A percentile compares a stretch with the other conserved stretches of the same genome.
Conservation (phyloP, 371 early-diverging fungal species). For the Smittium culicis region DNA sequence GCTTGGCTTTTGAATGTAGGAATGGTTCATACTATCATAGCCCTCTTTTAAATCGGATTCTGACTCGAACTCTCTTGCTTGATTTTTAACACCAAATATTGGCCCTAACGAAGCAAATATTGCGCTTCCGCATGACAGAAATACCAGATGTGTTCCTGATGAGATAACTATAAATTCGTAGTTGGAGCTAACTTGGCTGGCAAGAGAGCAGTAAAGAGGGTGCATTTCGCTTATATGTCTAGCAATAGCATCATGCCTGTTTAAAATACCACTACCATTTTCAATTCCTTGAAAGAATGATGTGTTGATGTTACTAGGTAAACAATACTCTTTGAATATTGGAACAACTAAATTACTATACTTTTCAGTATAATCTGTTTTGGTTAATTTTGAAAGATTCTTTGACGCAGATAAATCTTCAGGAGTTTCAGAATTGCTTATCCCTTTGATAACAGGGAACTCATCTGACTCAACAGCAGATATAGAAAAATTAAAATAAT, state of each 20-base stretch:
- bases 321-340: not conserved
- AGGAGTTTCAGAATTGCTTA: not conserved
- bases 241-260: not conserved
- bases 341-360: not conserved
- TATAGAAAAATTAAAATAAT: not conserved
- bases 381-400: not conserved
- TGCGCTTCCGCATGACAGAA: not conserved
- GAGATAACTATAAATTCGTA: slow-evolving; percentile 6
- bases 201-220: slow-evolving; percentile 6
- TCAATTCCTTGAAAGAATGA: not conserved
- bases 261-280: not conserved
- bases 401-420: not conserved
- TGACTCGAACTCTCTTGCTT: not conserved
- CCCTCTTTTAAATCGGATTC: not conserved
- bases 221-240: not conserved
- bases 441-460: not conserved
- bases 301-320: not conserved
- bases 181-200: not conserved
- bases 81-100: not conserved
- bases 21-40: too few species aligned
- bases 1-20: too few species aligned
- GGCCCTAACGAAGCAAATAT: not conserved
- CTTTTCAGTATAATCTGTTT: not conserved
- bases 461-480: not conserved
- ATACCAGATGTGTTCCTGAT: not conserved